Evolutionary conservation across 805 yeast genomes (phyloP).

Genomic region (Lachancea sp.): DNA sequence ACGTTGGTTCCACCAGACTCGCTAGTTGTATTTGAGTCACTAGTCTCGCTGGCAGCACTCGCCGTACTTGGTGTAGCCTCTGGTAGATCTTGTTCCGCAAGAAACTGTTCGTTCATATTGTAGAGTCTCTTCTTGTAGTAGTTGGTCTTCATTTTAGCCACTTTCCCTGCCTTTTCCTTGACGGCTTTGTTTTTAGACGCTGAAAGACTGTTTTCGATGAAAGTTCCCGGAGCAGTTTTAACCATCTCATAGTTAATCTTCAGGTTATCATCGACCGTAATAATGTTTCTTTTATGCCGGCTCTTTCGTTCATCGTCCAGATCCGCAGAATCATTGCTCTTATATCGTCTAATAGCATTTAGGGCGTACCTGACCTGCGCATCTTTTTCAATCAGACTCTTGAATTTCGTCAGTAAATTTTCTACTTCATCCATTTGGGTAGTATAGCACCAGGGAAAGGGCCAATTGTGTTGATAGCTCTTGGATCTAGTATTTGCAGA

Average conservation of each 20-base stretch:
- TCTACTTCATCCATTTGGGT: background rate
- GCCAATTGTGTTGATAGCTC: no score
- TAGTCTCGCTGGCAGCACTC: background rate
- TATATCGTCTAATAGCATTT: conserved; percentile 13
- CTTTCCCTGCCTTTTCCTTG: conserved; percentile 8
- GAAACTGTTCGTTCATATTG: conserved; percentile 26
- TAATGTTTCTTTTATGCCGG: conserved; percentile 26
- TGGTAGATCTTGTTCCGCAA: conserved; percentile 11
- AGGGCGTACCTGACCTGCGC: conserved; percentile 13
- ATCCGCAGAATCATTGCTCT: conserved; percentile 4
- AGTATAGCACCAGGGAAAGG: no score
- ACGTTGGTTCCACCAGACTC: background rate
- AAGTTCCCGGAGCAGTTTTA: conserved; percentile 29
- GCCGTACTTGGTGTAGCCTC: background rate
- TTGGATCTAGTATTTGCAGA: no score
- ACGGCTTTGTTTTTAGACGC: conserved; percentile 4
- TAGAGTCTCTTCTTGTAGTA: conserved; percentile 25
- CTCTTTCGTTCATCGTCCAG: conserved; percentile 11
- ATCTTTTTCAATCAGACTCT: conserved; percentile 10
- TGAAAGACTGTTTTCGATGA: conserved; percentile 10
- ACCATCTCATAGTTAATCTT: conserved; percentile 32
- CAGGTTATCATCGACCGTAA: conserved; percentile 30
- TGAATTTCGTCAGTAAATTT: conserved; percentile 4
- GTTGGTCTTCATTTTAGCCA: conserved; percentile 12
- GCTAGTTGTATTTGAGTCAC: background rate